Base-by-base conservation (phyloP, 495 filamentous ascomycete species). In the Copromyces sp. region DNA sequence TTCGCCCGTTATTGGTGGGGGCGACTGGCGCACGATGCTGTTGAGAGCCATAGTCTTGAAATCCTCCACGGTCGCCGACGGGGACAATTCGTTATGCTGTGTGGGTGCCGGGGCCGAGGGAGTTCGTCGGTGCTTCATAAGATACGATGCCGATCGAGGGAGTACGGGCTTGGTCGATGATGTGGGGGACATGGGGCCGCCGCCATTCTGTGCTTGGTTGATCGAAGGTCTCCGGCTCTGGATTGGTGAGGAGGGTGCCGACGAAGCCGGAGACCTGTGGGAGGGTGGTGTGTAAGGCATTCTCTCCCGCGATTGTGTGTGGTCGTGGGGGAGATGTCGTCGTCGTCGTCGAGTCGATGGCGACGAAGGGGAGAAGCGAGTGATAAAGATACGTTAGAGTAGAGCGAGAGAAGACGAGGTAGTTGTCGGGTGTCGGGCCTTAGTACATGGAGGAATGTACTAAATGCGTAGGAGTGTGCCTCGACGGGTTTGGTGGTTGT, bases 261-360 rank as follows among this genome's bases (percentile, higher is more conserved):
- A 91, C 73, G 91, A 88, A 78, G 89, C 87, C 84, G 93, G 93
- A 78, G 93, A 94, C 84, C 87, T 85, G 85, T 91, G 90, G 77
- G 89, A 87, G 69, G 94, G 94, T 74, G 94, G 93, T 81, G 94
- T 97, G 87, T 97, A 97, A 85, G 94, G 94, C 94, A 97, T 97
- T 86, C 70, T 38, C 32, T 14, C 61, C 38, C 61, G 68, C 38
- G 29, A 37, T 42, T 68, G 32, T 71, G 41, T 40, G 74, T 29
- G 40, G 72, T 53, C 17, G 70, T 61, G 39, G 61, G 53, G 59
- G 39, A 7, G 44, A 68, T 39, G 39, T 29, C 42, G 41, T 44
- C 69, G 45, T 74, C 72, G 73, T 68, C 42, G 59, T 38, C 61
- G 70, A 72, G 39, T 75, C 78, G 74, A 76, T 72, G 39, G 61